phyloP scores from a whole-genome alignment of 176 grass and related monocot species.

The Saccharum officinarum region DNA sequence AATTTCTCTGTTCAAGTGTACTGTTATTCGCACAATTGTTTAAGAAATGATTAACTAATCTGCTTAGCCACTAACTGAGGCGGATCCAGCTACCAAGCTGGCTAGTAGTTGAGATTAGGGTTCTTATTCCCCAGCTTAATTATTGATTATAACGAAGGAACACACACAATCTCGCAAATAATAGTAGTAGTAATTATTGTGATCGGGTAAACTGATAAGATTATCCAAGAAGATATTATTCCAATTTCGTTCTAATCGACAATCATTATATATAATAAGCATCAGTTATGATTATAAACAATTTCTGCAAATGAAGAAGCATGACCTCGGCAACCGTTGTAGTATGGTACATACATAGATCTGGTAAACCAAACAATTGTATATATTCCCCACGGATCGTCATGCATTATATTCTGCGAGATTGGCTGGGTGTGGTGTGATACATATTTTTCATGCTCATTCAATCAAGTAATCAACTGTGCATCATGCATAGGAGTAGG shows the following conservation, averaged over 20 bases:
- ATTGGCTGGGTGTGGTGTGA: background rate
- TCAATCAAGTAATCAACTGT: slow-evolving; percentile 23
- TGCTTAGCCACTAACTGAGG: background rate
- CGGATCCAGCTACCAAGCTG: background rate
- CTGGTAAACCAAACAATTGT: background rate
- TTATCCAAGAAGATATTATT: background rate
- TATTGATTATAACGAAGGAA: background rate
- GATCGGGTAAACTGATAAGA: background rate
- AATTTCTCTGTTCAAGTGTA: background rate
- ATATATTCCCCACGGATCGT: background rate
- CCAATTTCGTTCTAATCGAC: background rate
- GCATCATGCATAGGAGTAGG: background rate
- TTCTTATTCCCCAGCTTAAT: background rate
- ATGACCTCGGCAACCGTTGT: background rate
- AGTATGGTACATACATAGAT: background rate
- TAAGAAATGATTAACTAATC: background rate
- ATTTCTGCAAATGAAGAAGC: background rate
- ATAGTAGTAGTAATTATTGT: background rate
- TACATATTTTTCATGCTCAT: background rate
- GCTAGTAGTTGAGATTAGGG: background rate
- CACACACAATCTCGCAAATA: background rate
- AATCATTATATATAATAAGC: background rate
- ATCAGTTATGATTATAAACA: background rate
- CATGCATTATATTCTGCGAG: background rate
- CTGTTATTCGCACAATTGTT: background rate